Evolutionary conservation across 2,329 filamentous ascomycete species (phyloP).

Genomic region (Beauveria scarabaeidicola): DNA sequence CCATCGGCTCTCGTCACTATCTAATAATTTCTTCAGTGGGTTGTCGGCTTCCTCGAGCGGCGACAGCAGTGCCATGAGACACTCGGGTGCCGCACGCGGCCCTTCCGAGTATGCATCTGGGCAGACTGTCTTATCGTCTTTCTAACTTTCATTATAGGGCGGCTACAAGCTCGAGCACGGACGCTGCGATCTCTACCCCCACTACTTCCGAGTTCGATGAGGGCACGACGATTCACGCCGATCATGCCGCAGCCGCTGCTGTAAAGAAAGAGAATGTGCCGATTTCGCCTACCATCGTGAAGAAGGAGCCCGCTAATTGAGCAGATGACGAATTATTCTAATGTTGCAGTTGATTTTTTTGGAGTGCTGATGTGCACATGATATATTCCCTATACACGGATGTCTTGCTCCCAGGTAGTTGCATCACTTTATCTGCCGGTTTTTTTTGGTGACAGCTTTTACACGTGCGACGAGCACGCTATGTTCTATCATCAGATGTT

Average conservation of each 20-base stretch:
- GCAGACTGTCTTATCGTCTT: slow-evolving; percentile 17
- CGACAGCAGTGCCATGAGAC: slow-evolving; percentile 20
- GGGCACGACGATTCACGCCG: slow-evolving; percentile 45
- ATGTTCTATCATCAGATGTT: slow-evolving; percentile 25
- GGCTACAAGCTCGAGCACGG: slow-evolving; percentile 31
- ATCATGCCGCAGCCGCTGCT: slow-evolving; percentile 33
- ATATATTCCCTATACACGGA: slow-evolving; percentile 12
- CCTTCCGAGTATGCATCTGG: slow-evolving; percentile 28
- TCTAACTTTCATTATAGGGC: slow-evolving; percentile 30
- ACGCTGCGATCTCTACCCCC: slow-evolving; percentile 31
- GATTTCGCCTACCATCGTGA: slow-evolving; percentile 37
- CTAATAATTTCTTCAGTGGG: slow-evolving; percentile 15
- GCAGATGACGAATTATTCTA: slow-evolving; percentile 17
- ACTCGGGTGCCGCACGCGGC: slow-evolving; percentile 25
- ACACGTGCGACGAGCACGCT: slow-evolving; percentile 27
- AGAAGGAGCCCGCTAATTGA: slow-evolving; percentile 29
- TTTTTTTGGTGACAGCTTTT: slow-evolving; percentile 18
- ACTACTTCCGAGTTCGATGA: slow-evolving; percentile 44
- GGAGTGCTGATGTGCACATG: slow-evolving; percentile 11
- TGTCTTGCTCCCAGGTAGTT: slow-evolving; percentile 12
- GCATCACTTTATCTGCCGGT: slow-evolving; percentile 6
- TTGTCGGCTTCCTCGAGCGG: slow-evolving; percentile 23
- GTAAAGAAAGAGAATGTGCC: slow-evolving; percentile 32
- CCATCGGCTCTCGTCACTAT: neutral
- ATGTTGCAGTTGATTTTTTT: slow-evolving; percentile 12